These are phyloP conservation scores for Alternaria infectoria DNA, from an alignment of 2,329 filamentous ascomycete genomes.

Conservation along the genomic window DNA sequence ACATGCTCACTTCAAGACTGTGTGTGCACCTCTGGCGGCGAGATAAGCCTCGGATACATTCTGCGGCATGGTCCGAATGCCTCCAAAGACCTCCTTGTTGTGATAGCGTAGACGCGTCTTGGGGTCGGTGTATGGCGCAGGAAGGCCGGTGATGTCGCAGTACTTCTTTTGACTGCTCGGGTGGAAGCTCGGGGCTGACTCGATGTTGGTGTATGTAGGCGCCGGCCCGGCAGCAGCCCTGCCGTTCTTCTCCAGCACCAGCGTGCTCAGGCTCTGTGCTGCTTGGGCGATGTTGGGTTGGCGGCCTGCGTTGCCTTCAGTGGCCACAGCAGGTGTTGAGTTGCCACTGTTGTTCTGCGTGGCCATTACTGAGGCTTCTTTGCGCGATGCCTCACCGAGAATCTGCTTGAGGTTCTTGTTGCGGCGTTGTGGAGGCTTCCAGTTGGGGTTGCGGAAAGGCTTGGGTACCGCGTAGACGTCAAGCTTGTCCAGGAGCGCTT, in stretches of 20 bases:
- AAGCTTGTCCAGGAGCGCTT: conserved; percentile 84
- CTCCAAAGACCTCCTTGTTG: conserved; percentile 87
- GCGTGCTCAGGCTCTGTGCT: conserved; percentile 81
- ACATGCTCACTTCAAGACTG: conserved; percentile 77
- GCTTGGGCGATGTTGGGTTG: conserved; percentile 82
- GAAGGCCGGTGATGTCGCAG: conserved; percentile 92
- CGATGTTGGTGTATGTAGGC: conserved; percentile 95
- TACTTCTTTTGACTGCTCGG: conserved; percentile 83
- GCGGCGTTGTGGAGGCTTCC: conserved; percentile 91
- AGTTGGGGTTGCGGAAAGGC: conserved; percentile 86
- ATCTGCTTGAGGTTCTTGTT: conserved; percentile 99
- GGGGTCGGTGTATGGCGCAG: conserved; percentile 91
- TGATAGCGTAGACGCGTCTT: conserved; percentile 94
- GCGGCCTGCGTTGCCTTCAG: conserved; percentile 63
- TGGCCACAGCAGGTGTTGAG: conserved; percentile 64
- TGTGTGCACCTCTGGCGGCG: conserved; percentile 89
- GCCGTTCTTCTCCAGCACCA: conserved; percentile 83
- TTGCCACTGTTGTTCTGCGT: conserved; percentile 83
- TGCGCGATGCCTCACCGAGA: conserved; percentile 83
- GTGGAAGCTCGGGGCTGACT: conserved; percentile 85
- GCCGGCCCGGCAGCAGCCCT: conserved; percentile 59
- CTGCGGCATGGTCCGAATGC: conserved; percentile 81
- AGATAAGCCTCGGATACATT: conserved; percentile 86
- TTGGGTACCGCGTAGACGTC: conserved; percentile 88
- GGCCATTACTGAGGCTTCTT: conserved; percentile 85